Percentiles rank a stretch among this genome's conserved stretches.
These are phyloP conservation scores for Garcia nutans DNA, from an alignment of 345 rosid genomes.

Conservation along the genomic window DNA sequence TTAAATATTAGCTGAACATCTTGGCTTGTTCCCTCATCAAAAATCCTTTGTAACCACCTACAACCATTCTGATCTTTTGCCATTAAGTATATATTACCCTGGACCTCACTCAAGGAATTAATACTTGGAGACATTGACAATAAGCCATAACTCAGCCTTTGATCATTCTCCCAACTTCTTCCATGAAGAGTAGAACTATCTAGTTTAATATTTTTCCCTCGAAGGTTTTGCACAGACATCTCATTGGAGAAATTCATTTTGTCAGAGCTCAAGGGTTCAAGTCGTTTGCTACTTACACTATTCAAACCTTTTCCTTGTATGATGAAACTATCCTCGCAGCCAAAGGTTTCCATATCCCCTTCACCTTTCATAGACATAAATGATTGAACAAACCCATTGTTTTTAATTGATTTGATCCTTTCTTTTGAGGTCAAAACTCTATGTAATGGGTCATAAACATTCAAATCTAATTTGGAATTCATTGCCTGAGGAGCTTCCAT, in stretches of 20 bases:
- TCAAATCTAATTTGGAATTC: constrained; percentile 19
- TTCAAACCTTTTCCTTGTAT: constrained; percentile 36
- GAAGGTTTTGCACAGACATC: constrained; percentile 20
- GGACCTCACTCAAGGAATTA: constrained; percentile 25
- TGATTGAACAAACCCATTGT: constrained; percentile 31
- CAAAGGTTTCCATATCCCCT: constrained; percentile 22
- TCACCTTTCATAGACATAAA: constrained; percentile 26
- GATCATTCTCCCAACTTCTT: constrained; percentile 22
- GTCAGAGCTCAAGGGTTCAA: constrained; percentile 18
- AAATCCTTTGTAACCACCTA: constrained; percentile 31
- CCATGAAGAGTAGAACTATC: constrained; percentile 21
- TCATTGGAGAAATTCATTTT: constrained; percentile 32
- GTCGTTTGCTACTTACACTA: constrained; percentile 13
- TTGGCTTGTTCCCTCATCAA: constrained; percentile 31
- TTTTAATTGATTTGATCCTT: constrained; percentile 18
- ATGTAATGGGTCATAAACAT: constrained; percentile 15
- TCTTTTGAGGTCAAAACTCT: constrained; percentile 26
- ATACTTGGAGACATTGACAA: constrained; percentile 27
- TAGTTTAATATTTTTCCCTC: constrained; percentile 25
- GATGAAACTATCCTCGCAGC: constrained; percentile 40
- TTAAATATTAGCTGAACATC: constrained; percentile 25
- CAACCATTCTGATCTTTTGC: constrained; percentile 38
- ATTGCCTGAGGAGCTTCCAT: constrained; percentile 16
- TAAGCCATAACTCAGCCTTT: constrained; percentile 11
- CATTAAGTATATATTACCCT: constrained; percentile 30